These are phyloP conservation scores for Phaffomyces opuntiae DNA, from an alignment of 805 yeast genomes.

Conservation along the genomic window DNA sequence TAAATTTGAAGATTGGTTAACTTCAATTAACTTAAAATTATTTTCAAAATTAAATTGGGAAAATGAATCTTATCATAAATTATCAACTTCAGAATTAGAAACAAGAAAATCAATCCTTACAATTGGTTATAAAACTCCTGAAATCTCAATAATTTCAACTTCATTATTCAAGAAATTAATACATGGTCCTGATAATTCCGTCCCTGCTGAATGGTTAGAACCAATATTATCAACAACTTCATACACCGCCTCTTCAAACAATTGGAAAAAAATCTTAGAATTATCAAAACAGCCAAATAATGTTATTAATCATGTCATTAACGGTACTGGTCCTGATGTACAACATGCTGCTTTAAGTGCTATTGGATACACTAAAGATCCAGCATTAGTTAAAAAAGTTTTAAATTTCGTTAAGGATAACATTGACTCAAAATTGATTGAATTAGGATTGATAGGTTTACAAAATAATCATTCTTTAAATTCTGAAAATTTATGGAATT, in stretches of 20 bases:
- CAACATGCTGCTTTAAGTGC: slow-evolving; percentile 52
- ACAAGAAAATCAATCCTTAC: slow-evolving; percentile 38
- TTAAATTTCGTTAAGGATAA: slow-evolving; percentile 52
- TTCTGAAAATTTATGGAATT: slow-evolving; percentile 40
- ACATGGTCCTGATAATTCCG: slow-evolving; percentile 44
- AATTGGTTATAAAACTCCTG: slow-evolving; percentile 25
- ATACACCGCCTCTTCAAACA: slow-evolving; percentile 32
- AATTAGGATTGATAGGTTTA: slow-evolving; percentile 51
- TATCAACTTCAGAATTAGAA: slow-evolving; percentile 32
- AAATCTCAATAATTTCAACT: slow-evolving; percentile 27
- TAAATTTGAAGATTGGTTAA: slow-evolving; percentile 12
- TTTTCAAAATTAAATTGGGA: slow-evolving; percentile 33
- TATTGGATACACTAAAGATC: slow-evolving; percentile 41
- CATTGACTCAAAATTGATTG: slow-evolving; percentile 48
- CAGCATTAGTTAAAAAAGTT: slow-evolving; percentile 42
- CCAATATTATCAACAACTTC: slow-evolving; percentile 38
- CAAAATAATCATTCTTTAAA: slow-evolving; percentile 30
- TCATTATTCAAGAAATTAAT: slow-evolving; percentile 40
- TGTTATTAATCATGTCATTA: slow-evolving; percentile 28
- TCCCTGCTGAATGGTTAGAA: slow-evolving; percentile 46
- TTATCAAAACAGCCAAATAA: slow-evolving; percentile 44
- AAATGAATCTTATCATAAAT: slow-evolving; percentile 30
- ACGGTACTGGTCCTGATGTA: slow-evolving; percentile 29
- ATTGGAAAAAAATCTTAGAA: slow-evolving; percentile 53
- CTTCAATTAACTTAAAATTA: slow-evolving; percentile 10